phyloP scores from a whole-genome alignment of 805 yeast species.

The Teunomyces barrocoloradensis region DNA sequence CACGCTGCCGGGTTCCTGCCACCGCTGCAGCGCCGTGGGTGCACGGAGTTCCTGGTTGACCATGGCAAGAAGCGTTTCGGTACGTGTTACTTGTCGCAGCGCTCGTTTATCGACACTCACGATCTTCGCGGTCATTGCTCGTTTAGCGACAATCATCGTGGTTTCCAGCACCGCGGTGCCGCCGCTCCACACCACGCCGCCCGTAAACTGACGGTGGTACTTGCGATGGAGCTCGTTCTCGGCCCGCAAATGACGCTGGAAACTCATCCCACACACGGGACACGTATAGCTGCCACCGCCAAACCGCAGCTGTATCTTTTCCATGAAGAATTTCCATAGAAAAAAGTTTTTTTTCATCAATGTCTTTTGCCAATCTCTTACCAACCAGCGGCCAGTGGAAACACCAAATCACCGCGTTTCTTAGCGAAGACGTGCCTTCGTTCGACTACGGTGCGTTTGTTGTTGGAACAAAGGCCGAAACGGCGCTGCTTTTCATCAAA shows the following conservation, averaged over 20 bases:
- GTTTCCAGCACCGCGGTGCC: conserved; percentile 6
- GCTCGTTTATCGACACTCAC: conserved; percentile 10
- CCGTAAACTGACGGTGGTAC: conserved; percentile 48
- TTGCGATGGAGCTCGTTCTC: conserved; percentile 49
- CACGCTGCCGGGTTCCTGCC: conserved; percentile 21
- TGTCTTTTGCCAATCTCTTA: conserved; percentile 48
- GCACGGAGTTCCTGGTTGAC: conserved; percentile 65
- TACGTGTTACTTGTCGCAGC: conserved; percentile 18
- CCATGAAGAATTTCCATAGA: background rate
- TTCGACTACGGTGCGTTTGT: conserved; percentile 95
- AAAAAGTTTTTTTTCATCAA: background rate
- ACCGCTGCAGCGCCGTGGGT: conserved; percentile 33
- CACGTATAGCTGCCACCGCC: conserved; percentile 32
- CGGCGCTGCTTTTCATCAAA: conserved; percentile 80
- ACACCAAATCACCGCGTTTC: conserved; percentile 68
- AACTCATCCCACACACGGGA: conserved; percentile 54
- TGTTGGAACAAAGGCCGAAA: conserved; percentile 72
- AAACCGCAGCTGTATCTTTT: background rate
- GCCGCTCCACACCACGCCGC: conserved; percentile 50
- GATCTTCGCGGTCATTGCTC: conserved; percentile 4
- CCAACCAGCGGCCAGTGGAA: conserved; percentile 84
- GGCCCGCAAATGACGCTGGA: conserved; percentile 33
- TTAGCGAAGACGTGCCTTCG: conserved; percentile 87
- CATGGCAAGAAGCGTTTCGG: conserved; percentile 39
- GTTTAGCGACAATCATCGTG: background rate